Conservation (phyloP, 179 eudicot species). For the Vitellaria paradoxa region DNA sequence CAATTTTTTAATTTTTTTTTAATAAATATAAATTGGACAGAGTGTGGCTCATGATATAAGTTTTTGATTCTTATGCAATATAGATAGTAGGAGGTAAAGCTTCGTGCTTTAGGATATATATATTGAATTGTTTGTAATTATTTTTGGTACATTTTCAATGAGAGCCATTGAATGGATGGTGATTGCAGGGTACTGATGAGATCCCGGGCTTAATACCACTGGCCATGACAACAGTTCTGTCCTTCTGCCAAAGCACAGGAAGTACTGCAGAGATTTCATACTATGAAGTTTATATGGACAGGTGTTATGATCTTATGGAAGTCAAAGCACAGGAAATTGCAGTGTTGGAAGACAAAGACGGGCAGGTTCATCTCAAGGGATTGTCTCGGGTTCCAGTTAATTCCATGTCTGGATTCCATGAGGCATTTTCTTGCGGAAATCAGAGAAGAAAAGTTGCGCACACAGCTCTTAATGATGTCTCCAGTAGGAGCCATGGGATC, state of each 20-base stretch:
- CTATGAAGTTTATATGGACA: slow-evolving; percentile 84
- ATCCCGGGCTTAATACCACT: slow-evolving; percentile 70
- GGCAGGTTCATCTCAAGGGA: slow-evolving; percentile 69
- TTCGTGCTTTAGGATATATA: background rate
- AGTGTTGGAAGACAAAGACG: slow-evolving; percentile 76
- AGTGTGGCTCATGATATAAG: background rate
- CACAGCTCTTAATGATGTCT: slow-evolving; percentile 80
- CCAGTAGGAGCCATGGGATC: slow-evolving; percentile 92
- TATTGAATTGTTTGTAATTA: background rate
- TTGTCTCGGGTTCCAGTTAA: slow-evolving; percentile 55
- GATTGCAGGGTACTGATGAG: slow-evolving; percentile 73
- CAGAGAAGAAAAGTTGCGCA: slow-evolving; percentile 83
- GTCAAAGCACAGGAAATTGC: slow-evolving; percentile 59
- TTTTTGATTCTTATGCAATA: background rate
- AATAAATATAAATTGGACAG: background rate
- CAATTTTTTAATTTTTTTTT: too few relatives aligned
- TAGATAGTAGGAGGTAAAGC: background rate
- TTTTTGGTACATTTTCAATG: background rate
- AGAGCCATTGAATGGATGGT: slow-evolving; percentile 9
- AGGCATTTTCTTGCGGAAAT: slow-evolving; percentile 57
- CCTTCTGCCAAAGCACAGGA: slow-evolving; percentile 57
- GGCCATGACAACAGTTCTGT: slow-evolving; percentile 62
- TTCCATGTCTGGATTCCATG: slow-evolving; percentile 57
- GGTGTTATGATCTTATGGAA: slow-evolving; percentile 86
- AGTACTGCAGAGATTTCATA: slow-evolving; percentile 60